Base-by-base conservation (phyloP, 768 basidiomycete genomes). In the Pulveroboletus sp. region DNA sequence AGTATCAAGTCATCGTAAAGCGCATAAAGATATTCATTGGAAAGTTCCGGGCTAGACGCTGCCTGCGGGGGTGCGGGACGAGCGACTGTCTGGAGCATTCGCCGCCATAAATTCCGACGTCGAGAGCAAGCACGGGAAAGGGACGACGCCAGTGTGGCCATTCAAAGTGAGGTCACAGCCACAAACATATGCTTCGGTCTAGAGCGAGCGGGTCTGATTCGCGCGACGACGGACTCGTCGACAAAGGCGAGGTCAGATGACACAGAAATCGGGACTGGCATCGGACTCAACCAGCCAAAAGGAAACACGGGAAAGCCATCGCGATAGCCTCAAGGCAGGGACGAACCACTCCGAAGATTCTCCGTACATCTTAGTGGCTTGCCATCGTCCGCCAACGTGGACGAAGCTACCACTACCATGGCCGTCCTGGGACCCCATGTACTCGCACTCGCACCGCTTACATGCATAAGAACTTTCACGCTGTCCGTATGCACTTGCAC, bases 1-100 rank as follows among this genome's bases (percentile, higher is more conserved):
- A 61, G 42, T 12, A 78, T 62, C 4, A 79, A 49, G 42, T 76
- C 72, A 27, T 69, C 63, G 44, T 78, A 80, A 20, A 80, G 53
- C 6, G 63, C 54, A 30, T 30, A 40, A 8, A 60, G 35, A 40
- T 50, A 26, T 20, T 60, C 51, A 16, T 51, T 47, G 22, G 66
- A 51, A 7, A 76, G 60, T 17, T 26, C 17, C 17, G 47, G 13
- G 37, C 29, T 36, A 12, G 43, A 11, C 13, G 16, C n/a, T 13
- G 37, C 45, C 31, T 22, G 45, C 20, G 55, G 24, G 5, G 36
- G 27, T 3, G 35, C 47, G 1, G 8, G 2, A 16, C 34, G 47
- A 11, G 45, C 43, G 34, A 57, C 39, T 1, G 50, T 56, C 36
- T 66, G 64, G 51, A 65, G 62, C 22, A 58, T 35, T 35, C 49